phyloP scores from a whole-genome alignment of 2,329 filamentous ascomycete species.

The Penicillium sp. region DNA sequence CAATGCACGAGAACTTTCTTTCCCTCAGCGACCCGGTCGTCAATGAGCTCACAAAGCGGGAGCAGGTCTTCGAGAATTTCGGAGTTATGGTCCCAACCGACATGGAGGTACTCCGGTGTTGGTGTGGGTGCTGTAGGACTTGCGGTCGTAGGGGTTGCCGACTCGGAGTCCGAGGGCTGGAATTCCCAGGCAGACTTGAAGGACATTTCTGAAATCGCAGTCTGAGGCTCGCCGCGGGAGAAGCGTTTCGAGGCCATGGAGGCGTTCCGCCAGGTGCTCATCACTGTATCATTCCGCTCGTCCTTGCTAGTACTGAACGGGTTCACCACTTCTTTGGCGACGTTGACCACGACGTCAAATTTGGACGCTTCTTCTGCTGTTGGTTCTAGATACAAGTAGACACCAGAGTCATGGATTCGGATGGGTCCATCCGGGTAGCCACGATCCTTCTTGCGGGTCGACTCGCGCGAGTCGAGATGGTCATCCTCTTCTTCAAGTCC shows the following conservation, averaged over 20 bases:
- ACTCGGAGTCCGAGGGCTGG: constrained; percentile 30
- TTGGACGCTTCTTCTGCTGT: constrained; percentile 57
- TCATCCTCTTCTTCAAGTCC: constrained; percentile 54
- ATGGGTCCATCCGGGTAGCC: constrained; percentile 65
- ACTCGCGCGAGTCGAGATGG: constrained; percentile 50
- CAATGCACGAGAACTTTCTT: constrained; percentile 65
- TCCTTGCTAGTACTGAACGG: constrained; percentile 47
- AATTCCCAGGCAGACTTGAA: constrained; percentile 52
- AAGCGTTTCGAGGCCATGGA: constrained; percentile 32
- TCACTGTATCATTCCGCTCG: constrained; percentile 37
- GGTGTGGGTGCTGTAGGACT: constrained; percentile 30
- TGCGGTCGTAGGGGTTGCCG: constrained; percentile 32
- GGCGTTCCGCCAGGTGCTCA: constrained; percentile 51
- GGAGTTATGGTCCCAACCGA: constrained; percentile 66
- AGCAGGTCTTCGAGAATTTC: constrained; percentile 63
- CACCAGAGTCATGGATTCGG: constrained; percentile 60
- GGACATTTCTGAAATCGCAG: constrained; percentile 45
- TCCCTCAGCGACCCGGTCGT: constrained; percentile 55
- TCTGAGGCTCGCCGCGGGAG: constrained; percentile 43
- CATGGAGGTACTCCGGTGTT: constrained; percentile 63
- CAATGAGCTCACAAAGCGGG: constrained; percentile 60
- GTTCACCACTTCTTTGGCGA: constrained; percentile 64
- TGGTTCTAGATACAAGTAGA: constrained; percentile 63
- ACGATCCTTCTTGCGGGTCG: constrained; percentile 60
- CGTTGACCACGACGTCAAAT: constrained; percentile 64